Evolutionary conservation across 805 yeast species (phyloP).

Genomic region (Zygoascus tannicola): DNA sequence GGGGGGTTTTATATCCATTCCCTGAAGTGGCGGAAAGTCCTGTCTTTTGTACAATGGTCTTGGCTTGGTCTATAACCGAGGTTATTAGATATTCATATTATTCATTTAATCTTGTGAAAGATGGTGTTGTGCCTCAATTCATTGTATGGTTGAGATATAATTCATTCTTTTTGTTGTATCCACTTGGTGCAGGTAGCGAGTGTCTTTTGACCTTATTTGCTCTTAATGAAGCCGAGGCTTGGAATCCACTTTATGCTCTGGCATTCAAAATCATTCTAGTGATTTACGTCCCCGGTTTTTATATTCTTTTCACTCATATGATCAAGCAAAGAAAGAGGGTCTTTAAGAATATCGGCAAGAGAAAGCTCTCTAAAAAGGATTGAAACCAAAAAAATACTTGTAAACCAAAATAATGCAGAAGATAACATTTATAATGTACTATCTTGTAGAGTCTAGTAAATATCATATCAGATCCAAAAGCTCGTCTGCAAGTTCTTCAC

Average conservation of each 20-base stretch:
- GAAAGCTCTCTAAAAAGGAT: conserved; percentile 7
- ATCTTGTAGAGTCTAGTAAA: too few species aligned
- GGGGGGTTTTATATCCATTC: conserved; percentile 69
- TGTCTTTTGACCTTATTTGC: conserved; percentile 59
- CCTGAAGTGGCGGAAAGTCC: conserved; percentile 61
- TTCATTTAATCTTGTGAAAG: conserved; percentile 50
- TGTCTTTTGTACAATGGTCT: conserved; percentile 45
- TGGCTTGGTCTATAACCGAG: conserved; percentile 95
- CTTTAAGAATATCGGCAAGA: conserved; percentile 23
- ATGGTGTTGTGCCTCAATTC: conserved; percentile 44
- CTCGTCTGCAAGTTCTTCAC: conserved; percentile 27
- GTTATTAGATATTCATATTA: conserved; percentile 82
- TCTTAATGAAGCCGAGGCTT: conserved; percentile 51
- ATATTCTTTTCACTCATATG: conserved; percentile 79
- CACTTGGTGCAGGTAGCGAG: conserved; percentile 88
- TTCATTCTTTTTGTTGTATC: conserved; percentile 73
- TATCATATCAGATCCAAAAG: conserved; percentile 16
- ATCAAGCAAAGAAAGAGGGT: conserved; percentile 77
- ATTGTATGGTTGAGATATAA: conserved; percentile 74
- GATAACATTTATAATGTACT: too few species aligned
- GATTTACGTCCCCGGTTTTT: conserved; percentile 80
- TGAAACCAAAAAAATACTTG: too few species aligned
- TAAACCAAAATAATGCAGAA: too few species aligned
- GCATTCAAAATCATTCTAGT: conserved; percentile 48
- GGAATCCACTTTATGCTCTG: conserved; percentile 40